Evolutionary conservation across 495 filamentous ascomycete genomes (phyloP), one percentile per base, ranked within the genome.

Genomic region (Margaritispora aquatica): DNA sequence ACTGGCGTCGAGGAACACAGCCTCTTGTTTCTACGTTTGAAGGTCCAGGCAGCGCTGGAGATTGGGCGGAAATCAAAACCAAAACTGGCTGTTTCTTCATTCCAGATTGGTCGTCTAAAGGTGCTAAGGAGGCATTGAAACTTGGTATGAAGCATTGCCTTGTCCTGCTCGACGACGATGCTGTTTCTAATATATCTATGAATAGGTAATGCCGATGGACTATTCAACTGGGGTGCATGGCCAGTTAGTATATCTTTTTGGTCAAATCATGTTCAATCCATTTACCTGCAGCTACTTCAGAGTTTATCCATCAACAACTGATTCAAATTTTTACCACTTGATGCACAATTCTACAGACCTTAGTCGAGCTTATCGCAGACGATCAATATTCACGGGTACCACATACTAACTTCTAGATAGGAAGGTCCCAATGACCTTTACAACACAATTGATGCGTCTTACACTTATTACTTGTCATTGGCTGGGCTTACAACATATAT

Each of bases 401-500:
- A 13, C 13, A 5, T 34, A 34, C 29, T 34, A 34, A 34, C 29
- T 5, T 13, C 13, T 13, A 5, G 29, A 34, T 34, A 34, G 29
- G 29, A 34, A 34, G 29, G 29, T 34, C 29, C 29, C 29, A 34
- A 34, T 34, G 29, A 34, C 29, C 13, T 34, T 5, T 34, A 5
- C 29, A 34, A 34, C 29, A 34, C 29, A 34, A 31, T 55, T 4
- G 53, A 55, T 46, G 36, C 53, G 54, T 68, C 22, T 19, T 55
- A 55, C 34, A n/a, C 21, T 20, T 20, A 55, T 10, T 55, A 21
- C 53, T 71, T 81, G 15, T 48, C 58, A 10, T 77, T 75, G 2
- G 29, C 29, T 34, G 13, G 13, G 13, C 29, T 34, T 5, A 88
- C 87, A 68, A 72, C 83, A 13, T 90, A 85, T 71, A 90, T 90